Percentiles rank a stretch among this genome's conserved stretches.
Conservation (phyloP, 2,329 filamentous ascomycete genomes). For the Chaetomiaceae sp. region DNA sequence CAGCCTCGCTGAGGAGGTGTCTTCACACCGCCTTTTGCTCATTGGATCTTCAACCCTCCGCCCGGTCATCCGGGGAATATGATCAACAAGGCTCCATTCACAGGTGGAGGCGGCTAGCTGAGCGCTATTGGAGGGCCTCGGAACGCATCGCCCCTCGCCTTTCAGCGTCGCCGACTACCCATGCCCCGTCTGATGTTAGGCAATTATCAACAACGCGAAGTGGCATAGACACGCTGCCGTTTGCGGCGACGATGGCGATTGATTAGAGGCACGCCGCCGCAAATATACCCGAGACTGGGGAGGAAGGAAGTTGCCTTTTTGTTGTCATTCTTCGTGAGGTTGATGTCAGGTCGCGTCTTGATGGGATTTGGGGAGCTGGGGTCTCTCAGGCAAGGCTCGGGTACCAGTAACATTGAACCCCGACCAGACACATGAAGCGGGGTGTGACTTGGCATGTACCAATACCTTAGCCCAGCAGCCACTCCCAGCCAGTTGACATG, state of each 20-base stretch:
- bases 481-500: too few relatives aligned
- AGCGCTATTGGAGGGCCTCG: not conserved
- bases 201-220: too few relatives aligned
- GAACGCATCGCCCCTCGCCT: not conserved
- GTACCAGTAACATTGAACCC: slow-evolving; percentile 11
- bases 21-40: slow-evolving; percentile 14
- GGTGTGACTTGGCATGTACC: slow-evolving; percentile 11
- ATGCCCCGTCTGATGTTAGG: too few relatives aligned
- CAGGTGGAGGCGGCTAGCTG: not conserved
- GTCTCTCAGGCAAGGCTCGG: not conserved
- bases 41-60: not conserved
- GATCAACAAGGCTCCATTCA: not conserved
- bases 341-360: not conserved
- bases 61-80: not conserved
- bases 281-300: too few relatives aligned
- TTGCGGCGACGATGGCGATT: too few relatives aligned
- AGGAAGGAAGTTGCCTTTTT: too few relatives aligned
- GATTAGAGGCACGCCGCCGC: too few relatives aligned
- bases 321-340: not conserved
- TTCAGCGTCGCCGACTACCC: slow-evolving; percentile 7
- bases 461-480: not conserved
- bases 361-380: not conserved
- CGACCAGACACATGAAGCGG: slow-evolving; percentile 1
- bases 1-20: slow-evolving; percentile 11
- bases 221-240: too few relatives aligned